Evolutionary conservation across 495 filamentous ascomycete species (phyloP).

Genomic region (Halenospora varia): DNA sequence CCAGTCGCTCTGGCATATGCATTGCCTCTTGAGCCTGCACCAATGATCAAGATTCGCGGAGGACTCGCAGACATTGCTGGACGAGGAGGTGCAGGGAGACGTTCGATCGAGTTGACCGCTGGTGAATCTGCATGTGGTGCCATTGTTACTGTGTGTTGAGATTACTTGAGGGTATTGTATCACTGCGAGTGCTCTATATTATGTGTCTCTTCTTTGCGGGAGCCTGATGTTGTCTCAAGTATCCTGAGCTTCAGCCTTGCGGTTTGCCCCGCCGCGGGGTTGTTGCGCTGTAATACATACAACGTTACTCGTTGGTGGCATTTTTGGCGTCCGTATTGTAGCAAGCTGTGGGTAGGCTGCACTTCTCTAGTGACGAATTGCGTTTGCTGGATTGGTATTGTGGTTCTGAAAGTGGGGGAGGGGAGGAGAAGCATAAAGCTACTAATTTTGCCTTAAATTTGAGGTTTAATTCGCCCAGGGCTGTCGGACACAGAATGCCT

Average conservation of each 20-base stretch:
- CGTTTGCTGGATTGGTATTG: too few relatives aligned
- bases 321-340: background rate
- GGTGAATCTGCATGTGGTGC: conserved; percentile 24
- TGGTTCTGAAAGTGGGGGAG: too few relatives aligned
- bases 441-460: too few relatives aligned
- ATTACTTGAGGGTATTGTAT: background rate
- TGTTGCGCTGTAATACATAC: background rate
- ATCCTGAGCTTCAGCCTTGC: conserved; percentile 1
- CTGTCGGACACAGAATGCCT: too few relatives aligned
- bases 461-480: too few relatives aligned
- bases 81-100: conserved; percentile 20
- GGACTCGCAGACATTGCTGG: conserved; percentile 31
- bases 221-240: background rate
- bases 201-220: background rate
- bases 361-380: background rate
- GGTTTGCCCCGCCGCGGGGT: background rate
- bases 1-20: conserved; percentile 68
- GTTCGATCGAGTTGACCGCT: conserved; percentile 7
- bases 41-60: conserved; percentile 73
- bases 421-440: too few relatives aligned
- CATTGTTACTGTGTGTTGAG: conserved; percentile 10
- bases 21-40: conserved; percentile 79
- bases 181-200: too few relatives aligned
- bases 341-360: background rate
- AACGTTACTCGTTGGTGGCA: background rate